These are phyloP conservation scores for Trichophyton equinum DNA, from an alignment of 2,329 filamentous ascomycete genomes.

Conservation along the genomic window DNA sequence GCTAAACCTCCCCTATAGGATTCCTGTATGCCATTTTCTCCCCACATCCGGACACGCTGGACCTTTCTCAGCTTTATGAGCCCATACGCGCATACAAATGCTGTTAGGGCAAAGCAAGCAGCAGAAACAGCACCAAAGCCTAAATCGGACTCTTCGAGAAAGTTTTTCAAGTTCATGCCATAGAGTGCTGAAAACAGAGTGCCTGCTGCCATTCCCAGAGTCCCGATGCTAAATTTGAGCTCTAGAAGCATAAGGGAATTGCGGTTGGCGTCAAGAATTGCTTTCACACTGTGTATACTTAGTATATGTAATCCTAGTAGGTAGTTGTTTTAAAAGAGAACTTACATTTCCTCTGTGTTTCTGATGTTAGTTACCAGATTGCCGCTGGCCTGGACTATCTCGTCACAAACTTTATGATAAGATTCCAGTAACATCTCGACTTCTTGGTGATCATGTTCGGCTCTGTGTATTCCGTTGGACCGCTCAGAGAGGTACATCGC, in stretches of 20 bases:
- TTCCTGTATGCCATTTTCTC: slow-evolving; percentile 35
- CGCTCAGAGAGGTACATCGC: slow-evolving; percentile 95
- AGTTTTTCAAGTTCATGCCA: slow-evolving; percentile 98
- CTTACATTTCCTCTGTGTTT: slow-evolving; percentile 96
- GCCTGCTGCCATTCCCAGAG: slow-evolving; percentile 83
- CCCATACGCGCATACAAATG: slow-evolving; percentile 71
- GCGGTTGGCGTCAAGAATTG: slow-evolving; percentile 93
- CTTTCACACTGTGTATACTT: slow-evolving; percentile 58
- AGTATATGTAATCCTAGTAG: slow-evolving; percentile 6
- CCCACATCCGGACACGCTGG: slow-evolving; percentile 80
- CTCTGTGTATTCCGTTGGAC: slow-evolving; percentile 55
- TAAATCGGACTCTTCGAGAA: slow-evolving; percentile 84
- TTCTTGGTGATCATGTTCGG: slow-evolving; percentile 83
- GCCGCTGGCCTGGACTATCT: slow-evolving; percentile 89
- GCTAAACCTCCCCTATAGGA: slow-evolving; percentile 9
- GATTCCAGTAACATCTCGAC: slow-evolving; percentile 94
- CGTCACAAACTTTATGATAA: slow-evolving; percentile 94
- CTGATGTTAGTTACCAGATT: slow-evolving; percentile 89
- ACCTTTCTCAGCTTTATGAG: slow-evolving; percentile 72
- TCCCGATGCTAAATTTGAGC: slow-evolving; percentile 90
- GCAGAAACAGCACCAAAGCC: slow-evolving; percentile 69
- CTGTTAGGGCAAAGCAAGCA: slow-evolving; percentile 58
- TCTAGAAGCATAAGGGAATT: slow-evolving; percentile 97
- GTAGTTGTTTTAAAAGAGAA: slow-evolving; percentile 9
- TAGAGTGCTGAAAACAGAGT: slow-evolving; percentile 98